Evolutionary conservation across 179 eudicot species (phyloP).

Genomic region (Beta lomatogona): DNA sequence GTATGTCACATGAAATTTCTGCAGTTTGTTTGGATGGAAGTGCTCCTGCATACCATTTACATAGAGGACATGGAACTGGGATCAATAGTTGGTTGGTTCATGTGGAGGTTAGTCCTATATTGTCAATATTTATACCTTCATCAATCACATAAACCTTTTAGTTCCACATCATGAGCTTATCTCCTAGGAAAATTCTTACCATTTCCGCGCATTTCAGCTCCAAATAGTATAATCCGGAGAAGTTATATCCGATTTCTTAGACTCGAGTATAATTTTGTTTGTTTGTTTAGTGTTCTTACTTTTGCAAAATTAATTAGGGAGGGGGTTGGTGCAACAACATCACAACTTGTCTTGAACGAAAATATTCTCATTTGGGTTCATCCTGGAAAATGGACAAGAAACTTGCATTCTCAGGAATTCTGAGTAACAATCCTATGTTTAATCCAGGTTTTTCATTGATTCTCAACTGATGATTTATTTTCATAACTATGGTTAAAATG

Average conservation of each 20-base stretch:
- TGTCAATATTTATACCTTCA: background rate
- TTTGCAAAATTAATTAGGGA: conserved; percentile 47
- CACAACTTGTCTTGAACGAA: conserved; percentile 67
- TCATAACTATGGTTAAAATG: background rate
- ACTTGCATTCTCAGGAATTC: conserved; percentile 77
- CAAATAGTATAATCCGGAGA: background rate
- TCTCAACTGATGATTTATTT: too few relatives aligned
- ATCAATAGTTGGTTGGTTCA: conserved; percentile 82
- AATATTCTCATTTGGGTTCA: conserved; percentile 66
- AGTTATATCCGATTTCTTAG: background rate
- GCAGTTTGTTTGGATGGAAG: conserved; percentile 98
- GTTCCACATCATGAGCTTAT: background rate
- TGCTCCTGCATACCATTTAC: conserved; percentile 82
- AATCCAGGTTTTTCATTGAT: conserved; percentile 66
- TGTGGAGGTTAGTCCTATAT: conserved; percentile 59
- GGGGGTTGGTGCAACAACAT: conserved; percentile 97
- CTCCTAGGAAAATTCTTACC: background rate
- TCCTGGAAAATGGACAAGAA: conserved; percentile 64
- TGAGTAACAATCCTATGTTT: conserved; percentile 55
- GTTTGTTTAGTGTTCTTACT: background rate
- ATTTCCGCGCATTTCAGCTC: background rate
- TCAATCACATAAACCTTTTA: background rate
- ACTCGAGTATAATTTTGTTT: background rate
- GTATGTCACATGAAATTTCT: conserved; percentile 11
- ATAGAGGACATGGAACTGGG: conserved; percentile 81